Evolutionary conservation across 2,329 filamentous ascomycete genomes (phyloP).

Genomic region (Aureobasidium lini): DNA sequence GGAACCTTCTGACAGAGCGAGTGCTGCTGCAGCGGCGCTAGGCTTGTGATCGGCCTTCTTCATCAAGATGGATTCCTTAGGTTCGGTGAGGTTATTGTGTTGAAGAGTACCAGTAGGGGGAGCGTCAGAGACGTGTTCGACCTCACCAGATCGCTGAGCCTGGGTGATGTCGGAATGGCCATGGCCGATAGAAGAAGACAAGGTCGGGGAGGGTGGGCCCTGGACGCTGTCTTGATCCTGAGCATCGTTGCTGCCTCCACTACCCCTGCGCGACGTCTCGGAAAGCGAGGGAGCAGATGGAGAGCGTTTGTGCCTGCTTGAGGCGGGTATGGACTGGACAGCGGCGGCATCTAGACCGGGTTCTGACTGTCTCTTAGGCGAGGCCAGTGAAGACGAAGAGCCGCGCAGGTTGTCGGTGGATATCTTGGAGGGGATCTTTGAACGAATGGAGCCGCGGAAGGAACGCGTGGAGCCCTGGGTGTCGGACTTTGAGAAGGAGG

Average conservation of each 20-base stretch:
- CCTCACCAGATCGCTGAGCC: slow-evolving; percentile 79
- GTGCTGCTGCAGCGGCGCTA: slow-evolving; percentile 24
- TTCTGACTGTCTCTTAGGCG: slow-evolving; percentile 1
- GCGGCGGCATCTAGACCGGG: slow-evolving; percentile 55
- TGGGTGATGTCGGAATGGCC: slow-evolving; percentile 72
- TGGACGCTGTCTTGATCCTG: slow-evolving; percentile 22
- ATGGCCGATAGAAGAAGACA: slow-evolving; percentile 63
- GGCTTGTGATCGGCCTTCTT: slow-evolving; percentile 57
- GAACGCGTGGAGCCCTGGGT: slow-evolving; percentile 89
- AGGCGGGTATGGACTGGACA: slow-evolving; percentile 61
- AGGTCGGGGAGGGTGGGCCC: slow-evolving; percentile 76
- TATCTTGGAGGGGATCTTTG: slow-evolving; percentile 75
- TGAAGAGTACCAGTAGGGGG: slow-evolving; percentile 61
- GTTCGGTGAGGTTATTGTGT: slow-evolving; percentile 48
- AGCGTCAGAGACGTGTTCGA: slow-evolving; percentile 88
- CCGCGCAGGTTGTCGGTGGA: slow-evolving; percentile 69
- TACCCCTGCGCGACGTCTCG: slow-evolving; percentile 32
- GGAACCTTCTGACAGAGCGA: slow-evolving; percentile 21
- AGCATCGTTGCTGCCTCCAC: slow-evolving; percentile 24
- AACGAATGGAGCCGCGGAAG: slow-evolving; percentile 70
- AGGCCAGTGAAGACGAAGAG: slow-evolving; percentile 42
- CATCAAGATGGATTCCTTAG: slow-evolving; percentile 83
- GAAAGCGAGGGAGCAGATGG: slow-evolving; percentile 18
- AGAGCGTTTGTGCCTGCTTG: slow-evolving; percentile 27
- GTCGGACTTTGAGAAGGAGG: slow-evolving; percentile 85